Evolutionary conservation across 179 eudicot species (phyloP), one percentile per base, ranked within the genome.

Genomic region (Amaranthus tricolor): DNA sequence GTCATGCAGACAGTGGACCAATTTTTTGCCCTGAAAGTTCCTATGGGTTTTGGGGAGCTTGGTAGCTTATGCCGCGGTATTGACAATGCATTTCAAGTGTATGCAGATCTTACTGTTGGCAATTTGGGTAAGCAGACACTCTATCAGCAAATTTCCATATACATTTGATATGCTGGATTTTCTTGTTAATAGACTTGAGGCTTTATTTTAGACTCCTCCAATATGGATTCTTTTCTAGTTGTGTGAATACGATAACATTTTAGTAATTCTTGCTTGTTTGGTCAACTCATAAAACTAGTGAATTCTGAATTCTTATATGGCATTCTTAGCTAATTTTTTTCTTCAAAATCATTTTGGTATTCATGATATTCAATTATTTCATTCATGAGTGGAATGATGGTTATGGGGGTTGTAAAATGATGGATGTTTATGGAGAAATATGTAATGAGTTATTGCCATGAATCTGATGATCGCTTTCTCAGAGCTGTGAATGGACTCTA

Each of bases 21-120:
- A 53, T 93, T 93, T 83, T 96, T 93, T 72, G 82, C 91, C 63
- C 90, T 96, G 49, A 85, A 81, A 77, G 96, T 96, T 75, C 99
- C 99, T 62, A 93, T 96, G 98, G 89, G 99, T 82, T 81, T 84
- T 70, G 88, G 89, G 64, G 98, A 96, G 84, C 82, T 96, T 21
- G 82, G 83, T 82, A 84, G 96, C 87, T 83, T 96, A 75, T 87
- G 89, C 50, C 96, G 99, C 73, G 99, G 99, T 72, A 84, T 96
- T 84, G 99, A 93, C 75, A 96, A 93, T 86, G 96, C 99, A 73
- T 96, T 96, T 81, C 99, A 96, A 89, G 91, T 89, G 62, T 96
- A 96, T 77, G 84, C 92, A 60, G 85, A 86, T 67, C 84, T 81
- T 64, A 83, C 93, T 68, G 85, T 86, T 69, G 89, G 86, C 67